A percentile compares a stretch with the other conserved stretches of the same genome.
phyloP scores from a whole-genome alignment of 257 asterid genomes.

The Nicotiana attenuata region DNA sequence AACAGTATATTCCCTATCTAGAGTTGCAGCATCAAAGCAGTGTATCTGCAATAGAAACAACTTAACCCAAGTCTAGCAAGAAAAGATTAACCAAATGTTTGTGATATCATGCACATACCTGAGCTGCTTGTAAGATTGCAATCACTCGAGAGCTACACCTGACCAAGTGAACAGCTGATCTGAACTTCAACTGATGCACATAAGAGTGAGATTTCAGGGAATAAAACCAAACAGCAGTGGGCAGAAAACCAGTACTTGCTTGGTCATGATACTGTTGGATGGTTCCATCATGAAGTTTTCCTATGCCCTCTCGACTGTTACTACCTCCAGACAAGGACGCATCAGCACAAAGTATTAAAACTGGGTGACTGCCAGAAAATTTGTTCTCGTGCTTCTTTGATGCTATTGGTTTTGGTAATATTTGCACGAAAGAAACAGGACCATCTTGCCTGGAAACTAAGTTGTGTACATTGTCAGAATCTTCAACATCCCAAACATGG shows the following conservation, averaged over 20 bases:
- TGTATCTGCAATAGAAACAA: conserved; percentile 45
- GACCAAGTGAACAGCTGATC: conserved; percentile 72
- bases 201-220: conserved; percentile 69
- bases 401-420: conserved; percentile 27
- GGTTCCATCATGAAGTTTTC: conserved; percentile 34
- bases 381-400: conserved; percentile 46
- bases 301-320: conserved; percentile 39
- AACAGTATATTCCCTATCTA: conserved; percentile 64
- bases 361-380: conserved; percentile 59
- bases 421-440: conserved; percentile 79
- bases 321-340: conserved; percentile 57
- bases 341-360: conserved; percentile 68
- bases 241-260: conserved; percentile 34
- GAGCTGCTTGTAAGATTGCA: conserved; percentile 64
- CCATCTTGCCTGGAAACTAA: conserved; percentile 83
- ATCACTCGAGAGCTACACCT: conserved; percentile 76
- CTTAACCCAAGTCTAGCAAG: neutral
- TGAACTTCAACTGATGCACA: conserved; percentile 69
- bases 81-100: neutral
- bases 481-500: conserved; percentile 93
- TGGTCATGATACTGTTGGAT: conserved; percentile 39
- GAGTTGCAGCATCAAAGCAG: conserved; percentile 66
- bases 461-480: conserved; percentile 58
- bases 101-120: conserved; percentile 38
- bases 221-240: conserved; percentile 83